Evolutionary conservation across 208 protist genomes (phyloP).

Genomic region (Wallacemonas sp.): DNA sequence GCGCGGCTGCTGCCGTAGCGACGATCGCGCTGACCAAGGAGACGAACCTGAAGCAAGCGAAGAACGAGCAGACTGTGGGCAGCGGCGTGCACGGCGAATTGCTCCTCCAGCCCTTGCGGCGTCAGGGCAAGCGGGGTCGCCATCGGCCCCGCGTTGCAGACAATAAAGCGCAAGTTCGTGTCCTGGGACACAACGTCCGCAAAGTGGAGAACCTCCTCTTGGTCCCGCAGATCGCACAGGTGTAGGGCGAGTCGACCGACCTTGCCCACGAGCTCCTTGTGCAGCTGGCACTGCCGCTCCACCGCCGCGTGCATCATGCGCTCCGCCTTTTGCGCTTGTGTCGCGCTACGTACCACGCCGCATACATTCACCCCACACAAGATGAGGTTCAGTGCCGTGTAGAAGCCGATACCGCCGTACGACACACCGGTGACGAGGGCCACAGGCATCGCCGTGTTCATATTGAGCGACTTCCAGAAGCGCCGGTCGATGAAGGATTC

Average conservation of each 20-base stretch:
- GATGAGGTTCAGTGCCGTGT: slow-evolving; percentile 58
- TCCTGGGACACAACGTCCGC: slow-evolving; percentile 36
- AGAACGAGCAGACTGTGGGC: slow-evolving; percentile 62
- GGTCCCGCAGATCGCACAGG: slow-evolving; percentile 64
- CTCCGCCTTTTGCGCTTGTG: slow-evolving; percentile 22
- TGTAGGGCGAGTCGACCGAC: slow-evolving; percentile 44
- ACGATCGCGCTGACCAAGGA: slow-evolving; percentile 6
- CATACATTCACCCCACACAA: slow-evolving; percentile 73
- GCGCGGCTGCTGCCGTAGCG: background rate
- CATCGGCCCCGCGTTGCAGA: slow-evolving; percentile 49
- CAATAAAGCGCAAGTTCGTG: slow-evolving; percentile 46
- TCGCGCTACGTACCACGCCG: slow-evolving; percentile 38
- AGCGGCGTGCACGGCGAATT: slow-evolving; percentile 56
- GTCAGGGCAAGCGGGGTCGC: slow-evolving; percentile 33
- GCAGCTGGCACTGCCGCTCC: slow-evolving; percentile 51
- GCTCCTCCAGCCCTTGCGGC: slow-evolving; percentile 48
- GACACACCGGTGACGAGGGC: slow-evolving; percentile 64
- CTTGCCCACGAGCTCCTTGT: slow-evolving; percentile 53
- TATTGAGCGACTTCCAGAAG: slow-evolving; percentile 53
- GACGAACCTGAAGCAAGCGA: slow-evolving; percentile 39
- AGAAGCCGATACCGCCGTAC: slow-evolving; percentile 71
- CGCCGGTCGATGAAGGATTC: slow-evolving; percentile 50
- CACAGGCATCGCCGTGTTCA: slow-evolving; percentile 27
- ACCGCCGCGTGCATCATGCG: slow-evolving; percentile 41
- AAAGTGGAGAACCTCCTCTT: slow-evolving; percentile 36